Percentiles rank a stretch among this genome's conserved stretches.
These are phyloP conservation scores for Solioccasus polychromus DNA, from an alignment of 768 basidiomycete species.

Conservation along the genomic window DNA sequence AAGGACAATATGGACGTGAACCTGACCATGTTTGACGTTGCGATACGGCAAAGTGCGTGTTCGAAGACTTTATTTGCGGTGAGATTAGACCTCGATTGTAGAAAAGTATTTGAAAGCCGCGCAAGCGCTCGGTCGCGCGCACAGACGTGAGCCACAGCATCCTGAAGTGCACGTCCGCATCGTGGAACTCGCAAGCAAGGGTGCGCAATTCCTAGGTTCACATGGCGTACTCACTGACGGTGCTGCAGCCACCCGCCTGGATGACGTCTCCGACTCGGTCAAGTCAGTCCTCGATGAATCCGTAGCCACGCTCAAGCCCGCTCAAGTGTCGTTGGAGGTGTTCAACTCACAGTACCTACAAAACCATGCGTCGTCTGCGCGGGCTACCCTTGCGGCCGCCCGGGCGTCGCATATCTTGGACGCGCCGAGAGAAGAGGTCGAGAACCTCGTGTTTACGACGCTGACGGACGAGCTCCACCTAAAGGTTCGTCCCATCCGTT, in stretches of 20 bases:
- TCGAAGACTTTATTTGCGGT: neutral
- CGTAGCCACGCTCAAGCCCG: constrained; percentile 52
- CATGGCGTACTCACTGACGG: neutral
- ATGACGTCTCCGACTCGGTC: constrained; percentile 45
- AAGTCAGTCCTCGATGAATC: constrained; percentile 48
- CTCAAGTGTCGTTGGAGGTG: constrained; percentile 53
- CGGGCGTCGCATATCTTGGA: constrained; percentile 49
- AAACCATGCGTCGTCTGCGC: constrained; percentile 45
- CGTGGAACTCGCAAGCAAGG: constrained; percentile 56
- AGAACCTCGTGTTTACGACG: constrained; percentile 51
- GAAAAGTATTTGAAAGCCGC: constrained; percentile 81
- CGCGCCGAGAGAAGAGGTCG: constrained; percentile 55
- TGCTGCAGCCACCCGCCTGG: constrained; percentile 43
- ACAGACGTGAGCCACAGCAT: constrained; percentile 48
- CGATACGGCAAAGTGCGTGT: constrained; percentile 70
- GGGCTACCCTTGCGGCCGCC: constrained; percentile 63
- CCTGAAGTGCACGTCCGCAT: constrained; percentile 72
- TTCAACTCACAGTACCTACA: constrained; percentile 80
- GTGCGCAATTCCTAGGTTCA: constrained; percentile 33
- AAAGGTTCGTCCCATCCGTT: constrained; percentile 47
- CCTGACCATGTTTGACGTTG: constrained; percentile 76
- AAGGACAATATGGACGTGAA: constrained; percentile 63
- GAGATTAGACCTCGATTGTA: constrained; percentile 27
- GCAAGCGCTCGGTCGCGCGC: constrained; percentile 59
- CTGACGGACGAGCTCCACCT: constrained; percentile 43